phyloP scores from a whole-genome alignment of 2,329 filamentous ascomycete genomes.

The Cladophialophora chaetospira region DNA sequence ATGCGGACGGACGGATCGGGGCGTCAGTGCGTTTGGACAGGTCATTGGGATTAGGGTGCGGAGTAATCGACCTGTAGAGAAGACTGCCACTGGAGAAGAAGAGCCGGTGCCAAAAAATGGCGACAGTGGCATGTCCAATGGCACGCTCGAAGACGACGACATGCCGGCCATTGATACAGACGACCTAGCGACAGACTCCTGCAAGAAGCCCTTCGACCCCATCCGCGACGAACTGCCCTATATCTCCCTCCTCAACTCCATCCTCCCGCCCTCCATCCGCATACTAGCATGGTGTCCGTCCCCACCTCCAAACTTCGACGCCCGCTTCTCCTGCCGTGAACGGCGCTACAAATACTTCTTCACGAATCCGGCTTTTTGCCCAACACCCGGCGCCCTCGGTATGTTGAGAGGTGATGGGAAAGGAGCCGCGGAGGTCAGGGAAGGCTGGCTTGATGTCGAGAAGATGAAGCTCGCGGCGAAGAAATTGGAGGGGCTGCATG shows the following conservation, averaged over 20 bases:
- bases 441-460: conserved; percentile 83
- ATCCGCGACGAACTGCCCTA: conserved; percentile 83
- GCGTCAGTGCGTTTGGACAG: conserved; percentile 96
- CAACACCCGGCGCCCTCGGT: conserved; percentile 60
- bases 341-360: conserved; percentile 96
- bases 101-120: background rate
- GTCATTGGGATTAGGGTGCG: conserved; percentile 82
- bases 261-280: conserved; percentile 86
- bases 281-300: conserved; percentile 90
- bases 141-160: conserved; percentile 1
- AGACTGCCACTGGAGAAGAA: background rate
- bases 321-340: conserved; percentile 89
- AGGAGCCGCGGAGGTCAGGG: conserved; percentile 44
- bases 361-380: conserved; percentile 84
- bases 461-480: conserved; percentile 83
- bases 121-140: background rate
- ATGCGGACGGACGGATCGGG: conserved; percentile 87
- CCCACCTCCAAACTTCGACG: conserved; percentile 78
- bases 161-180: conserved; percentile 39
- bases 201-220: conserved; percentile 57
- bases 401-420: conserved; percentile 38
- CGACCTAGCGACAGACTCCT: conserved; percentile 40
- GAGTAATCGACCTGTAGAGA: conserved; percentile 67
- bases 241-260: conserved; percentile 76
- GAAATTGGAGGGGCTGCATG: conserved; percentile 78